Conservation (phyloP, 345 rosid genomes). For the Cardamine resedifolia region DNA sequence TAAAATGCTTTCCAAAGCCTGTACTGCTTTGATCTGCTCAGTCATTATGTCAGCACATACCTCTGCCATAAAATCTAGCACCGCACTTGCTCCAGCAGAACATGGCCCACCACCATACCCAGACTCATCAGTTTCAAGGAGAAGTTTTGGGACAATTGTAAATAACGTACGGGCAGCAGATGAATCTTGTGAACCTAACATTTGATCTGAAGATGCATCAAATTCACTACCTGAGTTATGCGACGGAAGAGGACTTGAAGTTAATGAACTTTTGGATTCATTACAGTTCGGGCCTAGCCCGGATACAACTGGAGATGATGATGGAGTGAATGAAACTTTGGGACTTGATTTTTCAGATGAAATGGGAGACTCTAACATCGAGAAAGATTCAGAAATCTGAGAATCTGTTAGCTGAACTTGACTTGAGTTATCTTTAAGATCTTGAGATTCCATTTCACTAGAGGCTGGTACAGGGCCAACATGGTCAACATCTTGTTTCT, state of each 20-base stretch:
- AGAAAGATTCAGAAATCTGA: conserved; percentile 55
- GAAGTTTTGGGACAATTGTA: conserved; percentile 56
- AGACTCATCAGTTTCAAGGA: conserved; percentile 79
- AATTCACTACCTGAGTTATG: conserved; percentile 51
- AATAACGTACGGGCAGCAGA: conserved; percentile 48
- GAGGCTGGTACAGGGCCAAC: conserved; percentile 52
- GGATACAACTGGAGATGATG: conserved; percentile 63
- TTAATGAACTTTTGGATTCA: conserved; percentile 51
- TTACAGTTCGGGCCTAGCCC: conserved; percentile 52
- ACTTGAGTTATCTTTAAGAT: conserved; percentile 40
- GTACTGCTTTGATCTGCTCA: conserved; percentile 86
- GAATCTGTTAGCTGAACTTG: conserved; percentile 48
- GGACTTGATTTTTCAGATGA: conserved; percentile 69
- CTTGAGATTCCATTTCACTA: conserved; percentile 43
- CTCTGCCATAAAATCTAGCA: conserved; percentile 90
- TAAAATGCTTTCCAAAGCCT: conserved; percentile 65
- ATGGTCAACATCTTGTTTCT: conserved; percentile 43
- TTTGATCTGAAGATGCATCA: conserved; percentile 60
- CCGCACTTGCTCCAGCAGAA: conserved; percentile 91
- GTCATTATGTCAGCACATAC: conserved; percentile 79
- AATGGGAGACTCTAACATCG: conserved; percentile 57
- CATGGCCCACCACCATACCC: conserved; percentile 98
- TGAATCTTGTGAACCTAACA: conserved; percentile 52
- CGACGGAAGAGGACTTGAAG: conserved; percentile 59
- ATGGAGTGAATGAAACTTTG: conserved; percentile 47